Base-by-base conservation (phyloP, 345 rosid genomes). In the Populus davidiana region DNA sequence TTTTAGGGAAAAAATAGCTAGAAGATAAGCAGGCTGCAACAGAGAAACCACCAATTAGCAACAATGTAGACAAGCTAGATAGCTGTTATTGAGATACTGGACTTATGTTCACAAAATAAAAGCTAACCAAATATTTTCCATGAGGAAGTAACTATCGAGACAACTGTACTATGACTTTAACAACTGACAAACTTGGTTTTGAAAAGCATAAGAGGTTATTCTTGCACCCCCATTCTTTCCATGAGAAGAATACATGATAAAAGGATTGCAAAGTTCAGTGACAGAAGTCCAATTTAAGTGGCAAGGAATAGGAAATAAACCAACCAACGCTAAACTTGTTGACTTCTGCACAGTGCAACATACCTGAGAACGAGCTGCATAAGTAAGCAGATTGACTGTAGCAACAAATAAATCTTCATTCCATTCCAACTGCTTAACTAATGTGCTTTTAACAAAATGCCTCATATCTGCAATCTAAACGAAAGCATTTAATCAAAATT, bases 21-120 rank as follows among this genome's bases (percentile, higher is more conserved):
- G 82, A 81, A 96, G 87, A 83, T 93, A 90, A 72, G 97, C 86
- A 79, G 96, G 97, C 99, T 96, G 89, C 87, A 72, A 86, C 63
- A 78, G 81, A 81, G 64, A 78, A 72, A 75, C 59, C 35, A 80
- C 62, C 70, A 50, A 69, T 44, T 70, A 76, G 77, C 36, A 43
- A 68, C 14, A 63, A 17, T 38, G 23, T 23, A 49, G 63, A 54
- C 13, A 67, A 64, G 23, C 56, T 38, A 75, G 56, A 80, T n/a
- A 23, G 59, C 31, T 8, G 25, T n/a, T 23, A 63, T 27, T 25
- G n/a, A 41, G 38, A 27, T n/a, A 39, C 17, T 8, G 18, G 56
- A 11, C 23, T 25, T 35, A 5, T 13, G 6, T 31, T 20, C 11
- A 38, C 14, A 56, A 54, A 38, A 77, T 49, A 11, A 14, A 74